phyloP scores from a whole-genome alignment of 2,329 filamentous ascomycete genomes.

The Sporothrix pallida region DNA sequence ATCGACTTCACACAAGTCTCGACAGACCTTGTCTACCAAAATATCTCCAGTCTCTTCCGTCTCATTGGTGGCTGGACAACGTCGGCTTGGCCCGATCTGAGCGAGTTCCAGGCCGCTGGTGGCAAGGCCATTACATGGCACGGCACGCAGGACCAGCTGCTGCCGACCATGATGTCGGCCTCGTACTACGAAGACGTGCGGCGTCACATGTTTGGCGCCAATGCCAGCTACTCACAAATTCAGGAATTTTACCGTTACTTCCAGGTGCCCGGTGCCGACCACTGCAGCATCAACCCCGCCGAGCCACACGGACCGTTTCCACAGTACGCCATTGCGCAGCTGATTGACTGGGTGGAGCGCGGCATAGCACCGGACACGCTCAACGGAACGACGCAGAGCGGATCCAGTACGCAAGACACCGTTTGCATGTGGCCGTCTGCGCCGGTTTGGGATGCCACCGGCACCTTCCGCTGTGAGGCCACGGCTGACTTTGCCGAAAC shows the following conservation, averaged over 20 bases:
- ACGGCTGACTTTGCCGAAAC: neutral
- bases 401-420: neutral
- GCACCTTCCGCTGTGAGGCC: neutral
- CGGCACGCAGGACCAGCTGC: slow-evolving; percentile 8
- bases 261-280: slow-evolving; percentile 14
- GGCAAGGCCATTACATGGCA: slow-evolving; percentile 15
- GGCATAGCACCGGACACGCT: neutral
- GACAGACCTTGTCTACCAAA: slow-evolving; percentile 16
- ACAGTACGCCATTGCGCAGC: slow-evolving; percentile 6
- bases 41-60: slow-evolving; percentile 9
- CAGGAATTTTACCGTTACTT: slow-evolving; percentile 23
- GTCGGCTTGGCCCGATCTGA: slow-evolving; percentile 5
- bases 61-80: slow-evolving; percentile 12
- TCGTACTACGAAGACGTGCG: slow-evolving; percentile 18
- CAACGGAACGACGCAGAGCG: slow-evolving; percentile 2
- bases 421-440: slow-evolving; percentile 21
- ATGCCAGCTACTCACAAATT: slow-evolving; percentile 1
- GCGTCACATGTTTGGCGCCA: slow-evolving; percentile 1
- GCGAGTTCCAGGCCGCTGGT: slow-evolving; percentile 4
- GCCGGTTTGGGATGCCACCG: neutral
- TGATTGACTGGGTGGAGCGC: slow-evolving; percentile 14
- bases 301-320: slow-evolving; percentile 14
- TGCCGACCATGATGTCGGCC: slow-evolving; percentile 15
- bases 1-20: slow-evolving; percentile 5
- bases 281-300: slow-evolving; percentile 3